Conservation (phyloP, 1,284 basidiomycete genomes). For the Tetrapyrgos nigripes region DNA sequence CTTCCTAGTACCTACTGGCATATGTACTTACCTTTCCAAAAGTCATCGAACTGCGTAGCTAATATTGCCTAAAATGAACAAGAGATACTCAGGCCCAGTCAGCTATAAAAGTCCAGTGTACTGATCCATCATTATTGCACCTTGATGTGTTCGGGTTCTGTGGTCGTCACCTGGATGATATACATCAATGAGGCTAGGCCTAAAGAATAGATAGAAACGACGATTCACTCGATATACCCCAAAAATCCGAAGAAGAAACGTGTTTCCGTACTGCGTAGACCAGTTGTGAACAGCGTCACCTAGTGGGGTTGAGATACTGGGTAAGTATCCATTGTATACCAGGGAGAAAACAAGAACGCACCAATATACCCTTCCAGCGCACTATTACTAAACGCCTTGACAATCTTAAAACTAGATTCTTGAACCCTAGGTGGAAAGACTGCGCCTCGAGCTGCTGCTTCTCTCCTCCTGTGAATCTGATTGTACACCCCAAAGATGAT, state of each 20-base stretch:
- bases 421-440: constrained; percentile 3
- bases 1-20: background rate
- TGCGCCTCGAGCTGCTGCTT: constrained; percentile 10
- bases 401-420: constrained; percentile 1
- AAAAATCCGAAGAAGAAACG: constrained; percentile 9
- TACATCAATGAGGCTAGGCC: background rate
- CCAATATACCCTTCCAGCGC: constrained; percentile 9
- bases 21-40: constrained; percentile 43
- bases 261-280: constrained; percentile 13
- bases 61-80: constrained; percentile 34
- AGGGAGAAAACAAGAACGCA: background rate
- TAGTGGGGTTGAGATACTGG: no score
- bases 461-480: background rate
- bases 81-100: no score
- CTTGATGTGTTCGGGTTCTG: constrained; percentile 20
- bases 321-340: background rate
- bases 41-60: constrained; percentile 46
- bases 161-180: constrained; percentile 19
- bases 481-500: background rate
- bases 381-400: constrained; percentile 2
- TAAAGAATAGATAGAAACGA: background rate
- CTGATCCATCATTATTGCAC: background rate
- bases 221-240: no score
- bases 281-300: constrained; percentile 16
- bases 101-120: background rate